phyloP scores from a whole-genome alignment of 371 early-diverging fungal genomes.

The Rhizopus arrhizus region DNA sequence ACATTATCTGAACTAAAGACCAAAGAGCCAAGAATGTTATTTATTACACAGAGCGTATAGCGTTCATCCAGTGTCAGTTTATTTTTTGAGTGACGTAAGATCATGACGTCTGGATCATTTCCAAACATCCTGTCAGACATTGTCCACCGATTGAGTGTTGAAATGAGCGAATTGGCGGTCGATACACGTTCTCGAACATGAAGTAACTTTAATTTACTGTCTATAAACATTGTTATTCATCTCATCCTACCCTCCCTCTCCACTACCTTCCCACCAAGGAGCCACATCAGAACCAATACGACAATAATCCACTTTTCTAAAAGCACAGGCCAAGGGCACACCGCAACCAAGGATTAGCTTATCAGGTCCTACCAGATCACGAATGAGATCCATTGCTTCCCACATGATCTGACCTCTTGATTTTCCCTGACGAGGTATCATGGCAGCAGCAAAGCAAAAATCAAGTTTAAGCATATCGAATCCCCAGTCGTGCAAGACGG shows the following conservation, averaged over 20 bases:
- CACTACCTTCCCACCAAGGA: conserved; percentile 57
- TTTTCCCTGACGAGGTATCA: conserved; percentile 56
- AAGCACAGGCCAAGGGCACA: conserved; percentile 57
- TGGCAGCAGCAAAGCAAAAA: conserved; percentile 65
- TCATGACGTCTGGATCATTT: conserved; percentile 66
- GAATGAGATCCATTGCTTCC: conserved; percentile 61
- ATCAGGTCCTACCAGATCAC: conserved; percentile 53
- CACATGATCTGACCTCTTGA: conserved; percentile 64
- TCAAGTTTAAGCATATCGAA: conserved; percentile 65
- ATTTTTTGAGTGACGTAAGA: conserved; percentile 55
- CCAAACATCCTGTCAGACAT: conserved; percentile 64
- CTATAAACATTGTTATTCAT: conserved; percentile 13
- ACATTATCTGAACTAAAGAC: conserved; percentile 62
- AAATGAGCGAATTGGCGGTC: conserved; percentile 57
- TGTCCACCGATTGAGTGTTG: conserved; percentile 58
- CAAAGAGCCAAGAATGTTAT: conserved; percentile 61
- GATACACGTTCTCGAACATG: conserved; percentile 67
- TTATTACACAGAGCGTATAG: conserved; percentile 57
- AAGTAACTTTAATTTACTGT: conserved; percentile 50
- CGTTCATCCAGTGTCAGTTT: conserved; percentile 51
- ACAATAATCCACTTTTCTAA: conserved; percentile 60
- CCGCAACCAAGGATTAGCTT: conserved; percentile 62
- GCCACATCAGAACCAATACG: conserved; percentile 66
- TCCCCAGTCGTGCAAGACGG: conserved; percentile 56
- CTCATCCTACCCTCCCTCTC: no score